These are phyloP conservation scores for Daedaleopsis sinensis DNA, from an alignment of 768 basidiomycete species.

Conservation along the genomic window DNA sequence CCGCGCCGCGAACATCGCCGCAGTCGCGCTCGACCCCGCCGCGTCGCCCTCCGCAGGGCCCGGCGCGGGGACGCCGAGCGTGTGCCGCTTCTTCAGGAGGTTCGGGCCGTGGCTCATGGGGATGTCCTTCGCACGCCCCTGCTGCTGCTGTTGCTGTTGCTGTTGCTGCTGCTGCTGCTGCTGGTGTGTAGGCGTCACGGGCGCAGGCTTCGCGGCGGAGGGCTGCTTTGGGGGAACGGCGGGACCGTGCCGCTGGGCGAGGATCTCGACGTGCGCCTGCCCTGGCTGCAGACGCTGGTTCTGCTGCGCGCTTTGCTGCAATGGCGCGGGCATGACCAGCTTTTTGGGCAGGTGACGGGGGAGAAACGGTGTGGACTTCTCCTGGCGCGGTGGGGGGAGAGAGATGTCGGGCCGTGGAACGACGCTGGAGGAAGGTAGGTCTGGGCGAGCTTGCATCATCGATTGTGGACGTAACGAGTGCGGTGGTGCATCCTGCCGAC, in stretches of 20 bases:
- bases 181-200: not conserved
- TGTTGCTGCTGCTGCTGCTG: constrained; percentile 3
- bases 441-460: not conserved
- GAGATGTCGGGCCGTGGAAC: constrained; percentile 19
- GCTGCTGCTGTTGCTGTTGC: constrained; percentile 7
- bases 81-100: constrained; percentile 30
- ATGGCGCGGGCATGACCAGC: constrained; percentile 75
- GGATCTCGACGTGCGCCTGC: constrained; percentile 16
- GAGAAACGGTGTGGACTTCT: constrained; percentile 11
- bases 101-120: constrained; percentile 29
- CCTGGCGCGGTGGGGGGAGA: constrained; percentile 15
- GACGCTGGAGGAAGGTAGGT: not conserved
- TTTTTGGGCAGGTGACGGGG: constrained; percentile 56
- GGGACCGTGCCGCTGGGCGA: constrained; percentile 16
- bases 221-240: not conserved
- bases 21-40: constrained; percentile 22
- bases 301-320: constrained; percentile 40
- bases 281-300: constrained; percentile 2
- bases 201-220: not conserved
- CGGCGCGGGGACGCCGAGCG: not conserved
- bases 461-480: not conserved
- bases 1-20: constrained; percentile 27
- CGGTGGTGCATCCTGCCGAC: constrained; percentile 2
- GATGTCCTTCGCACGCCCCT: constrained; percentile 24
- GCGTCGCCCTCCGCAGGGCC: constrained; percentile 3